Evolutionary conservation across 2,329 filamentous ascomycete genomes (phyloP), one percentile per base, ranked within the genome.

Genomic region (Torrubiella hemipterigena): DNA sequence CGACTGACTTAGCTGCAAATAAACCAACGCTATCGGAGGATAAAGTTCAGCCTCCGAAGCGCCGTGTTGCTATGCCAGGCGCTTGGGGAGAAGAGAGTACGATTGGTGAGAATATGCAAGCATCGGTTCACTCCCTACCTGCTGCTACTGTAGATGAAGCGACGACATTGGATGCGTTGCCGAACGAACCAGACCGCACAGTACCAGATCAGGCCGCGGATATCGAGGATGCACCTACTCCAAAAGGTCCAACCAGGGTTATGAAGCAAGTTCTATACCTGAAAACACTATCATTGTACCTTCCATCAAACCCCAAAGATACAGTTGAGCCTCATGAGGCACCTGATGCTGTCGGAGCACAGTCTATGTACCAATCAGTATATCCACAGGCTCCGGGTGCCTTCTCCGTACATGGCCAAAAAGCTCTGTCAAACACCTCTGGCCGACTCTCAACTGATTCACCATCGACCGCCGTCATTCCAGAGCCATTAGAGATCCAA

Each of bases 351-450:
- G 42, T 49, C 16, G 40, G 53, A 6, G 43, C 46, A 7, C 44
- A 51, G 19, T 48, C 52, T 11, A 38, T 63, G 22, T 45, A 46
- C 0, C 51, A 45, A 22, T 67, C 63, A 2, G 38, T 58, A 9
- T 59, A 59, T n/a, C 62, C 65, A 0, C 61, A 74, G 42, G 47
- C 77, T 4, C 74, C 74, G 2, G 76, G 74, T 1, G 65, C 74
- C 3, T 79, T 79, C 46, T 79, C 73, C 0, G 53, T 70, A 3
- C 51, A 66, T 25, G 41, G 39, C 3, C 33, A 40, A 8, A 6
- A 38, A 13, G 32, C 45, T 15, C 27, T 16, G 5, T 35, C 28
- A 9, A 15, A 15, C 9, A 27, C 30, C 4, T 25, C 31, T 9
- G n/a, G n/a, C n/a, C n/a, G n/a, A n/a, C n/a, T n/a, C n/a, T n/a